Evolutionary conservation across 352 stramenopile genomes (phyloP), one percentile per base, ranked within the genome.

Genomic region (Phytophthora sp.): DNA sequence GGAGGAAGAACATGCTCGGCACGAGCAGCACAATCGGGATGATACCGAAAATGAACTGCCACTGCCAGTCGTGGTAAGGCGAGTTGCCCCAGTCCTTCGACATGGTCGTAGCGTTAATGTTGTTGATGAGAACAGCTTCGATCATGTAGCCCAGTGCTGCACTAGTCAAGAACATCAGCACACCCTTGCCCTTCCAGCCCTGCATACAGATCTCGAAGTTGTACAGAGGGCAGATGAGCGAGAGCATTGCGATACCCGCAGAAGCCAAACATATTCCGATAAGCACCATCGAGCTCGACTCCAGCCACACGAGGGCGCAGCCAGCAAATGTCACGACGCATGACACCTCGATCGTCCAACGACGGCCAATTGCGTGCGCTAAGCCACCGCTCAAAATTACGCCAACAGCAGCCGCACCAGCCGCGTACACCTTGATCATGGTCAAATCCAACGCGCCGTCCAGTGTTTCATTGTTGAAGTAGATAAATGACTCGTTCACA

Each of bases 171-270:
- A 96, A 96, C 38, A 94, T 76, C n/a, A 95, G 57, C 28, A 95
- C 86, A 18, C 86, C 87, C 65, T 96, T 95, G 41, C 88, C 87
- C 63, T 91, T 94, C 84, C 85, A 94, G 6, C 85, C 88, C 20
- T 79, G 71, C 81, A 91, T 94, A 65, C 84, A 94, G 24, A 95
- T 89, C 60, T 96, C 88, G 17, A 92, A 95, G 63, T 94, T 95
- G 80, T 95, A 96, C 43, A 95, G 66, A 41, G 88, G 64, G 41
- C 82, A 89, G 1, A 72, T 62, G 20, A 95, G 75, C 17, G 86
- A 90, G 3, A 94, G 74, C 86, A 95, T 96, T 0, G 84, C 74
- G 23, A 93, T 82, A 17, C 86, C 88, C 0, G 71, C 80, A 4
- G 82, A 71, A n/a, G 78, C 70, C 15, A 92, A 35, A 39, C 84